Evolutionary conservation across 495 filamentous ascomycete species (phyloP), one percentile per base, ranked within the genome.

Genomic region (Trichoderma virens): DNA sequence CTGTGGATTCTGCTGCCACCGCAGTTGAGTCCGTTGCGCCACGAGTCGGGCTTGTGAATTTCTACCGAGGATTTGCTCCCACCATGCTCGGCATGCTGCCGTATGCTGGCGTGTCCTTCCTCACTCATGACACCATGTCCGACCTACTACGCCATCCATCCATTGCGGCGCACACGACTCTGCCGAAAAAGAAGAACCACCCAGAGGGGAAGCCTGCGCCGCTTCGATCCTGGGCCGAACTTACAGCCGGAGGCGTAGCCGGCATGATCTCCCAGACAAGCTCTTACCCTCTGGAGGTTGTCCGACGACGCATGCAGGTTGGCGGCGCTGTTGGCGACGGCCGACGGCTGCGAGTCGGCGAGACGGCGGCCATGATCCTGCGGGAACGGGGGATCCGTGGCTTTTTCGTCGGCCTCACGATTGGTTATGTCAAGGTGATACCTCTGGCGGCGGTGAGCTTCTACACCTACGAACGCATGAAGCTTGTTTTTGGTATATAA

Each of bases 51-150:
- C 70, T 97, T 0, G 74, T 85, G 47, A 98, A 98, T 74, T 98
- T 98, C 75, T 98, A 96, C 73, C 88, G 94, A 35, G 94, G 94
- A 16, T 98, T 98, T 73, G 86, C 85, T 0, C 88, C 93, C 0
- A 98, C 94, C 0, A 72, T 98, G 16, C 76, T 90, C 41, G 94
- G 94, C 59, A 98, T 98, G 93, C 72, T 98, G 16, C 94, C 94
- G 3, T 98, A 98, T 69, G 94, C 95, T 16, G 94, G 94, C 60
- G 86, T 95, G 70, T 97, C 93, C n/a, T 98, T 98, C 80, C 84
- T 98, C 35, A 95, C 91, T 0, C 94, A 98, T 74, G 94, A 98
- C 71, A 89, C 89, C 4, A 83, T 85, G 0, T 87, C 90, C 28
- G 94, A 98, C 73, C 71, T 90, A 38, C 82, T 98, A 47, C 90